Conservation (phyloP, 228 moss, liverwort and hornwort genomes). For the Sphagnum magellanicum region DNA sequence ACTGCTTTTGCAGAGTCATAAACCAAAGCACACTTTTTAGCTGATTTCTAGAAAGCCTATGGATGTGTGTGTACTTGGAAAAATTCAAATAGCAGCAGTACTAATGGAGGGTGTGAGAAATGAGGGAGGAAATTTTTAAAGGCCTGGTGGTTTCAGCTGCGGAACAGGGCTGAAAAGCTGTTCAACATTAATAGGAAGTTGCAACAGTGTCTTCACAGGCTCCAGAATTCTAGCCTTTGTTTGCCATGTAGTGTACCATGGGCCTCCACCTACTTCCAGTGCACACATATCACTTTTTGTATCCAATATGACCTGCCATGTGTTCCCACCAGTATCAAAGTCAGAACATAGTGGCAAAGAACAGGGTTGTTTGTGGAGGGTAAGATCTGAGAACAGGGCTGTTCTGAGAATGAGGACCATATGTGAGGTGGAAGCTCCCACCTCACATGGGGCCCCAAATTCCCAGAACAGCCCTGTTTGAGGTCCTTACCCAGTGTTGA, state of each 20-base stretch:
- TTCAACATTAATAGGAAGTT: constrained; percentile 68
- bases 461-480: background rate
- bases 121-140: constrained; percentile 14
- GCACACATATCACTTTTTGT: constrained; percentile 70
- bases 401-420: too few relatives aligned
- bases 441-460: background rate
- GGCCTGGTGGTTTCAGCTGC: constrained; percentile 73
- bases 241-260: constrained; percentile 80
- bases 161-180: constrained; percentile 32
- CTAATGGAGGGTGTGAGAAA: too few relatives aligned
- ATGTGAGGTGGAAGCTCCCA: too few relatives aligned
- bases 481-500: background rate
- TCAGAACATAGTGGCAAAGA: background rate
- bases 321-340: too few relatives aligned
- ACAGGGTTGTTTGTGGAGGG: background rate
- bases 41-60: too few relatives aligned
- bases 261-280: constrained; percentile 84
- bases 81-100: too few relatives aligned
- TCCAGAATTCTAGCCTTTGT: constrained; percentile 46
- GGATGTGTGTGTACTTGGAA: too few relatives aligned
- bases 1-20: too few relatives aligned
- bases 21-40: too few relatives aligned
- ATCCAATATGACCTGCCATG: constrained; percentile 52
- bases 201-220: constrained; percentile 52
- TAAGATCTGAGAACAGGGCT: too few relatives aligned